phyloP scores from a whole-genome alignment of 208 protist species.

The Trypanosoma lewisi region DNA sequence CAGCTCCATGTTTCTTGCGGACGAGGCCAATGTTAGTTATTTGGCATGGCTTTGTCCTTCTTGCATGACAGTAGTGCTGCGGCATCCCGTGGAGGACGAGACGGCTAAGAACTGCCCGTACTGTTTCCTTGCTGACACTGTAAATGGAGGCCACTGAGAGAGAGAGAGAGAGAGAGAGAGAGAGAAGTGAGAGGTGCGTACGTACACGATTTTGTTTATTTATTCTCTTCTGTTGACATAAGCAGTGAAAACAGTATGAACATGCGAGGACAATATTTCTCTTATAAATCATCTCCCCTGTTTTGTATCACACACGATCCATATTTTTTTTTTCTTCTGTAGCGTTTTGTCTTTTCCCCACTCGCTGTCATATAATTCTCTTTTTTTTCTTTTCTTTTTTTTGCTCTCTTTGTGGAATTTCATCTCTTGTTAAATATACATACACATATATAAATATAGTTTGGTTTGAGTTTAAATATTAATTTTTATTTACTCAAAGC shows the following conservation, averaged over 20 bases:
- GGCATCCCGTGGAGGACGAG: conserved; percentile 20
- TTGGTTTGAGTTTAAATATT: neutral
- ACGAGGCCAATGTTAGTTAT: conserved; percentile 24
- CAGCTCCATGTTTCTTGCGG: neutral
- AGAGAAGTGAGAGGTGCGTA: no score
- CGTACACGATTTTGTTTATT: no score
- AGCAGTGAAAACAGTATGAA: no score
- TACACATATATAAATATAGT: neutral
- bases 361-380: no score
- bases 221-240: no score
- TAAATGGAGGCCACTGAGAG: neutral
- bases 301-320: no score
- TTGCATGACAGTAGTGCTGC: conserved; percentile 63
- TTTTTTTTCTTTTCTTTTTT: no score
- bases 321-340: no score
- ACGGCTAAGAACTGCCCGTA: conserved; percentile 16
- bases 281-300: no score
- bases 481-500: neutral
- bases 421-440: conserved; percentile 11
- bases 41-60: conserved; percentile 70
- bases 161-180: neutral
- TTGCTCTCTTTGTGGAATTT: conserved; percentile 15
- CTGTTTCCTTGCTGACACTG: neutral
- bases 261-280: no score
- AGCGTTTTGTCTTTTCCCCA: no score